Base-by-base conservation (phyloP, 2,329 filamentous ascomycete genomes). In the Trichoderma cornu-damae region DNA sequence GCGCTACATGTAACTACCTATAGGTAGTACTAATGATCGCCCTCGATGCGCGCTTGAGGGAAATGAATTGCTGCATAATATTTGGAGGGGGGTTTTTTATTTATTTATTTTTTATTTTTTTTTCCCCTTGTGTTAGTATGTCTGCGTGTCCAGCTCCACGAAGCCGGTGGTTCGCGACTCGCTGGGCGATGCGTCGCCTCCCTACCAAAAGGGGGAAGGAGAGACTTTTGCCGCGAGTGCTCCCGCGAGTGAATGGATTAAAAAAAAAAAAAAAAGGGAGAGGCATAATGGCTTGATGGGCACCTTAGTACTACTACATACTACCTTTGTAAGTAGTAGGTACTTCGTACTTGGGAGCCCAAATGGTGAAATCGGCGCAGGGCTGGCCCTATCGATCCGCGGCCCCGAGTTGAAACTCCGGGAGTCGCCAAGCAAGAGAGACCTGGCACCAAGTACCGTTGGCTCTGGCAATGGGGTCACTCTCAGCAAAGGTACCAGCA, bases 51-150 rank as follows among this genome's bases (percentile, higher is more conserved):
- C 42, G 44, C 30, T 18, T 53, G 42, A 42, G 49, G 56, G 56
- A 58, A 58, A 58, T 58, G 56, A 53, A 58, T n/a, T 51, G 40
- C 24, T 42, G 49, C 54, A 53, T n/a, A n/a, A n/a, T n/a, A n/a
- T n/a, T n/a, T n/a, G n/a, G n/a, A n/a, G n/a, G n/a, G n/a, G n/a
- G n/a, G n/a, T n/a, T n/a, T n/a, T n/a, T n/a, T n/a, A n/a, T n/a
- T n/a, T n/a, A n/a, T n/a, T n/a, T n/a, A n/a, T n/a, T n/a, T n/a
- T n/a, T n/a, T n/a, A n/a, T n/a, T n/a, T n/a, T n/a, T n/a, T n/a
- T n/a, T n/a, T n/a, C n/a, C n/a, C n/a, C n/a, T n/a, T n/a, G n/a
- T n/a, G n/a, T n/a, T n/a, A n/a, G n/a, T n/a, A n/a, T n/a, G n/a
- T n/a, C n/a, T n/a, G n/a, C n/a, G n/a, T n/a, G n/a, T n/a, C n/a